phyloP scores from a whole-genome alignment of 352 stramenopile species.

The Globisporangium recalcitrans region DNA sequence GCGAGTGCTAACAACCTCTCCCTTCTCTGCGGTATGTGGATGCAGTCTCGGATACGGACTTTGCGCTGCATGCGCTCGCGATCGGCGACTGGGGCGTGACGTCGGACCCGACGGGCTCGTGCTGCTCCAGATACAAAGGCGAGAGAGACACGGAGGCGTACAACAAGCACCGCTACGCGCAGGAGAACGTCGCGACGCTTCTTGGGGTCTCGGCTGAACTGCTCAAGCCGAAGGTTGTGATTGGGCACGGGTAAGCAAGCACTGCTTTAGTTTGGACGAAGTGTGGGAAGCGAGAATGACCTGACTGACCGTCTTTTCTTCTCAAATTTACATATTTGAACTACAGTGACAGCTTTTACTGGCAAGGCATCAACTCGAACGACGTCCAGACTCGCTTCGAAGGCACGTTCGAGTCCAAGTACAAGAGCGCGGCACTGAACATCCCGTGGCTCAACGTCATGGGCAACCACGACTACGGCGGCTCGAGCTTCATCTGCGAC shows the following conservation, averaged over 20 bases:
- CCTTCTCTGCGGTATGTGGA: not conserved
- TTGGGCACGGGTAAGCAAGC: constrained; percentile 46
- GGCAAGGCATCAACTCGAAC: constrained; percentile 53
- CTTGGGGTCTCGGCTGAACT: constrained; percentile 18
- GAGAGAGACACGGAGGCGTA: constrained; percentile 27
- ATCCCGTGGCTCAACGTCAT: constrained; percentile 74
- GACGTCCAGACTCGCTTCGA: constrained; percentile 55
- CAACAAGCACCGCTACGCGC: constrained; percentile 35
- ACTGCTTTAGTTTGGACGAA: not conserved
- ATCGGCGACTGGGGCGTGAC: constrained; percentile 57
- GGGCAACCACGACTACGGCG: constrained; percentile 80
- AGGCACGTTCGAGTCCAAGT: constrained; percentile 66
- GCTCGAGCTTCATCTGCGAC: constrained; percentile 64
- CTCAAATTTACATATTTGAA: not conserved
- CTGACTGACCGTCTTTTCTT: not conserved
- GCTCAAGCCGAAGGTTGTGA: constrained; percentile 52
- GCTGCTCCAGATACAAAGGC: constrained; percentile 30
- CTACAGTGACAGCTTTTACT: constrained; percentile 78
- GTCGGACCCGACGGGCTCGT: constrained; percentile 32
- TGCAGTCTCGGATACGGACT: constrained; percentile 1
- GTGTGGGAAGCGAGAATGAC: not conserved
- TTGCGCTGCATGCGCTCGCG: constrained; percentile 28
- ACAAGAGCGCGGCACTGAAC: constrained; percentile 43
- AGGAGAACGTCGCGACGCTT: constrained; percentile 38
- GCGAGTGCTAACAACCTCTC: not conserved